Percentiles rank a stretch among this genome's conserved stretches.
Evolutionary conservation across 768 basidiomycete species (phyloP).

Genomic region (Pulveroboletus sp.): DNA sequence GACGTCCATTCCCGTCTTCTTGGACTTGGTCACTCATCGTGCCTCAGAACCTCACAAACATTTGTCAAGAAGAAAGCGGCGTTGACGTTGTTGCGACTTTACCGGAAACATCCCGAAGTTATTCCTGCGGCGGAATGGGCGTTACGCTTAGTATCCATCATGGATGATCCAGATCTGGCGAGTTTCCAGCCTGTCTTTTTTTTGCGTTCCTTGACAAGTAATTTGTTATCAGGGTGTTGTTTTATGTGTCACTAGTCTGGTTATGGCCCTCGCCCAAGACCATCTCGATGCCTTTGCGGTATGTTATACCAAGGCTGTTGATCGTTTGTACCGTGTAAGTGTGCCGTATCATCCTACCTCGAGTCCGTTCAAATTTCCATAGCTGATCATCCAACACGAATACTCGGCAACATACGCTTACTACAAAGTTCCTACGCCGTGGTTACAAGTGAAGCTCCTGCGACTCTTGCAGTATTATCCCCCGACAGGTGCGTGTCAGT

Average conservation of each 20-base stretch:
- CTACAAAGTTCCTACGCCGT: constrained; percentile 96
- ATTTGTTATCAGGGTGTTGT: constrained; percentile 73
- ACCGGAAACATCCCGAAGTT: constrained; percentile 94
- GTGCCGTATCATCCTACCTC: not conserved
- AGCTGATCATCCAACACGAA: constrained; percentile 92
- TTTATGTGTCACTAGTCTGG: constrained; percentile 87
- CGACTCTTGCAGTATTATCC: constrained; percentile 94
- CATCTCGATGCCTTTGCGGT: constrained; percentile 87
- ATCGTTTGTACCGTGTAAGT: constrained; percentile 77
- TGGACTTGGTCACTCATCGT: constrained; percentile 13
- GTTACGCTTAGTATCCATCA: constrained; percentile 87
- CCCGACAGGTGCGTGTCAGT: constrained; percentile 68
- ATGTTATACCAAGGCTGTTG: constrained; percentile 93
- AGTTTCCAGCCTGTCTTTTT: constrained; percentile 11
- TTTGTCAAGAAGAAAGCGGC: constrained; percentile 99
- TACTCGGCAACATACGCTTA: constrained; percentile 89
- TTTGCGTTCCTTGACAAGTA: constrained; percentile 2
- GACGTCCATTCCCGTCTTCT: constrained; percentile 22
- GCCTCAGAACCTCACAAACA: constrained; percentile 78
- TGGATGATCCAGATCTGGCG: constrained; percentile 91
- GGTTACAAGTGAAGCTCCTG: constrained; percentile 95
- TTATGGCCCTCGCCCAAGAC: constrained; percentile 93
- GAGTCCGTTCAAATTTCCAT: constrained; percentile 6
- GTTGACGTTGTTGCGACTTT: constrained; percentile 85
- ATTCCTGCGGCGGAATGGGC: constrained; percentile 96